Base-by-base conservation (phyloP, 768 basidiomycete genomes). In the Arthromyces matolae region DNA sequence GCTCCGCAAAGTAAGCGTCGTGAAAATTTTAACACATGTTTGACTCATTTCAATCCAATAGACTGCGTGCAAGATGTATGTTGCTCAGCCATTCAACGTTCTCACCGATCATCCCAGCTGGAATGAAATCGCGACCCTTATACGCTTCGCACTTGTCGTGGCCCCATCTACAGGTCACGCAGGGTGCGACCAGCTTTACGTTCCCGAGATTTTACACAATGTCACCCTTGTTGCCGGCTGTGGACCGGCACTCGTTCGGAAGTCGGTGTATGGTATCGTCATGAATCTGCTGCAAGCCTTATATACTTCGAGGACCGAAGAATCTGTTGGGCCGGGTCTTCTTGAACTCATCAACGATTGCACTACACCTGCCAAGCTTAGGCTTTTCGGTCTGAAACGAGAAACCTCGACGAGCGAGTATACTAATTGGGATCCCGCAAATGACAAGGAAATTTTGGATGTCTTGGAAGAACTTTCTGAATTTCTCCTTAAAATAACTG, bases 261-360 rank as follows among this genome's bases (percentile, higher is more conserved):
- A 85, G 52, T 85, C 89, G 4, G 79, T 90, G 32, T 91, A 89
- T 60, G 92, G 88, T 8, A 77, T 89, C 29, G 67, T 90, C 51
- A 77, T 92, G 65, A 93, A 93, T 64, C 75, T 91, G 28, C 66
- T 94, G 14, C 93, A 94, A 53, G 80, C 86, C 0, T 66, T 94
- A 12, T 84, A 83, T 65, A 67, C 80, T 39, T 66, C 77, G 13
- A 73, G 77, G 33, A 68, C 75, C 14, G 81, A 86, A 24, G 85
- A 88, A 32, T 62, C 78, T n/a, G 71, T 72, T 22, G 76, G 75
- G 10, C 71, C 83, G 1, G 80, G 82, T 32, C 67, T 94, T 18
- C 75, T 80, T 42, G 66, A 71, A 37, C 64, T 92, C 2, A 77
- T 92, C 54, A 77, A 79, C 24, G 78, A 84, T 19, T 79, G 77